Conservation (phyloP, 2,329 filamentous ascomycete genomes). For the Apiospora phragmitis region DNA sequence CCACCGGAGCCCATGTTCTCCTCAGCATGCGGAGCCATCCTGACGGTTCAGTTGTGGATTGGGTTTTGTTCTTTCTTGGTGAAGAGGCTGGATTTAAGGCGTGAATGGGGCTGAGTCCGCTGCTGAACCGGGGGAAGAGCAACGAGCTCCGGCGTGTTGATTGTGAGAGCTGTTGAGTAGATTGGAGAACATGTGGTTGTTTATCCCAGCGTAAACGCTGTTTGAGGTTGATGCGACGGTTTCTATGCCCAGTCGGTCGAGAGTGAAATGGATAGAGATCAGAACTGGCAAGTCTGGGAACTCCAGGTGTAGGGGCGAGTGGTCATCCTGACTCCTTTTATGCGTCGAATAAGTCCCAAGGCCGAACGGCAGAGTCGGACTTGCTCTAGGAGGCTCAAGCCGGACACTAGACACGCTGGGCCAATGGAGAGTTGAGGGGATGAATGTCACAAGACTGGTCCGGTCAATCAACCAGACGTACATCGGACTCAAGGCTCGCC, state of each 20-base stretch:
- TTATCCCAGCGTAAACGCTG: background rate
- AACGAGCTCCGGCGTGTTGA: slow-evolving; percentile 95
- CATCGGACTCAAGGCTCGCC: background rate
- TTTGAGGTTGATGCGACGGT: background rate
- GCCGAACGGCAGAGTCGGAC: background rate
- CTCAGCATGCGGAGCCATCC: slow-evolving; percentile 93
- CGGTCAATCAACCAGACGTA: background rate
- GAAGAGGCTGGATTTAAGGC: slow-evolving; percentile 46
- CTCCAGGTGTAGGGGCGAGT: background rate
- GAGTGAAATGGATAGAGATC: background rate
- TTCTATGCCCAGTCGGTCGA: background rate
- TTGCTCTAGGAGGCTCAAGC: slow-evolving; percentile 1
- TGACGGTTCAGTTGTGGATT: slow-evolving; percentile 26
- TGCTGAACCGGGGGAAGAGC: slow-evolving; percentile 85
- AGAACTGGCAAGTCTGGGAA: background rate
- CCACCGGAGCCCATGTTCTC: slow-evolving; percentile 55
- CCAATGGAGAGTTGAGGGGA: background rate
- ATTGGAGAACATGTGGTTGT: slow-evolving; percentile 84
- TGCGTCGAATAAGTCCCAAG: background rate
- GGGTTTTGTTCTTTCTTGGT: slow-evolving; percentile 21
- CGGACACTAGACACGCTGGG: background rate
- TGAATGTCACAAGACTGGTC: background rate
- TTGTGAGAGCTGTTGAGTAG: slow-evolving; percentile 94
- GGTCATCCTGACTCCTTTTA: background rate
- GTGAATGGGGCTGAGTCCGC: slow-evolving; percentile 61